A percentile compares a stretch with the other conserved stretches of the same genome.
Conservation (phyloP, 768 basidiomycete species). For the Mycena indigotica region DNA sequence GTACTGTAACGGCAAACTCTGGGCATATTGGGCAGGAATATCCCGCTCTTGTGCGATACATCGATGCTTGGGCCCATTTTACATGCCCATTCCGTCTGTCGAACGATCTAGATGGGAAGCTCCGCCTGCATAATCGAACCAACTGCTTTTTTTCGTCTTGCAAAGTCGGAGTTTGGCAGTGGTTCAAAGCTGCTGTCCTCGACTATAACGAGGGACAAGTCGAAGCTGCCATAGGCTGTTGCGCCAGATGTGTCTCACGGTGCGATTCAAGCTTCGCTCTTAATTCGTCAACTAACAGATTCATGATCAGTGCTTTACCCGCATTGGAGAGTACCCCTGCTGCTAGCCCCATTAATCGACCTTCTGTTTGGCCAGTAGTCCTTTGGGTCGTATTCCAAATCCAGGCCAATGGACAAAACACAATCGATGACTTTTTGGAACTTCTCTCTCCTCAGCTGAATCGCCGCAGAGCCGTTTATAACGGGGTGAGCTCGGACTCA, state of each 20-base stretch:
- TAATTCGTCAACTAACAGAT: not conserved
- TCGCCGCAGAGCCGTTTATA: no score
- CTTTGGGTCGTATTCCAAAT: conserved; percentile 18
- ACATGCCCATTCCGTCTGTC: conserved; percentile 16
- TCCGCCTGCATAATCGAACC: conserved; percentile 7
- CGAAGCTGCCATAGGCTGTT: conserved; percentile 8
- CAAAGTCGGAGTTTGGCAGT: conserved; percentile 19
- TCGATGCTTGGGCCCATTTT: conserved; percentile 15
- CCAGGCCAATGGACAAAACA: conserved; percentile 1
- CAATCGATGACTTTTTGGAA: conserved; percentile 2
- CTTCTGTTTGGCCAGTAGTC: conserved; percentile 17
- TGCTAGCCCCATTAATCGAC: conserved; percentile 1
- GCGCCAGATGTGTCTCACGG: conserved; percentile 8
- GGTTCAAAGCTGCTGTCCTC: conserved; percentile 15
- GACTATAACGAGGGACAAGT: conserved; percentile 10
- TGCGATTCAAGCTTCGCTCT: not conserved
- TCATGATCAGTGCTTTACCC: conserved; percentile 4
- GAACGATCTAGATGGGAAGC: conserved; percentile 6
- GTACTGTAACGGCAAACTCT: conserved; percentile 9
- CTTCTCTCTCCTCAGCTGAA: conserved; percentile 4
- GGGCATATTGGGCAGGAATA: not conserved
- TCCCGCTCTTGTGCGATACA: conserved; percentile 5
- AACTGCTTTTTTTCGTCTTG: conserved; percentile 12
- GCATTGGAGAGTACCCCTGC: not conserved
- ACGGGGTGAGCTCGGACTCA: no score